These are phyloP conservation scores for Cylindrodendrum hubeiense DNA, from an alignment of 2,329 filamentous ascomycete species.

Conservation along the genomic window DNA sequence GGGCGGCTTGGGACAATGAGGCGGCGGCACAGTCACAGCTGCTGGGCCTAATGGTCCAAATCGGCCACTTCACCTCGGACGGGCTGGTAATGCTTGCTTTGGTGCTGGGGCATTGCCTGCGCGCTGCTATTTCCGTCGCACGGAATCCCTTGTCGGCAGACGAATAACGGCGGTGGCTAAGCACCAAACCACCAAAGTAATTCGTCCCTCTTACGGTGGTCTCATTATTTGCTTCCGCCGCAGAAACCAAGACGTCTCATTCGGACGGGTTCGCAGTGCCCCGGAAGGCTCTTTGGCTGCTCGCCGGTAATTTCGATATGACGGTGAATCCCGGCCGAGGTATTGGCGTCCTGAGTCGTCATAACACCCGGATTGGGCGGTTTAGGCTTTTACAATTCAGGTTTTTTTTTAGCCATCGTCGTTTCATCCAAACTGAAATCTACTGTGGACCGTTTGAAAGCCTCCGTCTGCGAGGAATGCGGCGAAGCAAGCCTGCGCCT, in stretches of 20 bases:
- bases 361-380: conserved; percentile 23
- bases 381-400: conserved; percentile 22
- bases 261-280: conserved; percentile 14
- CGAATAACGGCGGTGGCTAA: conserved; percentile 10
- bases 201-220: not conserved
- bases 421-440: conserved; percentile 14
- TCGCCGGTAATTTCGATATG: not conserved
- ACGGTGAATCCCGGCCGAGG: conserved; percentile 15
- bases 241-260: conserved; percentile 33
- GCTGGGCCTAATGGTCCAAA: conserved; percentile 11
- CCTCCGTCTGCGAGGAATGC: conserved; percentile 1
- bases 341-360: conserved; percentile 4
- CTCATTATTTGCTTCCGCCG: conserved; percentile 28
- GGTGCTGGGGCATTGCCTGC: conserved; percentile 16
- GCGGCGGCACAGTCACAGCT: conserved; percentile 32
- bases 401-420: conserved; percentile 9
- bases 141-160: conserved; percentile 16
- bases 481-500: conserved; percentile 7
- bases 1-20: conserved; percentile 23
- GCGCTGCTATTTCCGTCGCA: conserved; percentile 36
- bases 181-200: not conserved
- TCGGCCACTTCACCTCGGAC: conserved; percentile 4
- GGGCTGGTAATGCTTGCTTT: conserved; percentile 12
- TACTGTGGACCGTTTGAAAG: conserved; percentile 1
- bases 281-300: not conserved